Base-by-base conservation (phyloP, 371 early-diverging fungal genomes). In the Fennellomyces sp. region DNA sequence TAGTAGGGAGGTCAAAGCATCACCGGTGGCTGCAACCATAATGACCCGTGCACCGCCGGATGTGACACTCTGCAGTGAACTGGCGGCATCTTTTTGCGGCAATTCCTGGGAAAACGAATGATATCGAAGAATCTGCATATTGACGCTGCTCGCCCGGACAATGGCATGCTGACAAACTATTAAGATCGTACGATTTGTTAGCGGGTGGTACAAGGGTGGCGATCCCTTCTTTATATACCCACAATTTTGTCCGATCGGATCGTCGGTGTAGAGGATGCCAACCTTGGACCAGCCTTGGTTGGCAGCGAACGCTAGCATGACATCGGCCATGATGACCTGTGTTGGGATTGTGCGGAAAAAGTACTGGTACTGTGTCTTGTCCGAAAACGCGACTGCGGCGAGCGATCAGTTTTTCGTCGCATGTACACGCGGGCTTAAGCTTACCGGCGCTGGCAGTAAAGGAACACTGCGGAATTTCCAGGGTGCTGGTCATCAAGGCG, bases 321-420 rank as follows among this genome's bases (percentile, higher is more conserved):
- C 76, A 69, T 82, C 83, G 2, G 78, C 64, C 51, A 77, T 54
- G 15, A 72, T 65, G 11, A 80, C 68, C 27, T 73, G 74, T 0
- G 85, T 80, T 4, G 82, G 80, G 21, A 82, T 78, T 0, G 85
- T 85, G 39, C 85, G 70, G 58, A 77, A 85, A 58, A 85, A 82
- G 51, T 81, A 77, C 35, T 72, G 64, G 36, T 69, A 80, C 51
- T 70, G 71, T 13, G 72, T 60, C 59, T 72, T 72, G 39, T 76
- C 78, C 13, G 75, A 79, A 31, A 85, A 71, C 0, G 75, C 69
- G 30, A 72, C 77, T 80, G 36, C n/a, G n/a, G 19, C 49, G 5
- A 39, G 5, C 41, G 23, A 57, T 10, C 38, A 26, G 42, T 50
- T 25, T 19, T 28, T 47, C 1, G 30, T 31, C 23, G 17, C 23